Base-by-base conservation (phyloP, 2,329 filamentous ascomycete species). In the Clonostachys solani region DNA sequence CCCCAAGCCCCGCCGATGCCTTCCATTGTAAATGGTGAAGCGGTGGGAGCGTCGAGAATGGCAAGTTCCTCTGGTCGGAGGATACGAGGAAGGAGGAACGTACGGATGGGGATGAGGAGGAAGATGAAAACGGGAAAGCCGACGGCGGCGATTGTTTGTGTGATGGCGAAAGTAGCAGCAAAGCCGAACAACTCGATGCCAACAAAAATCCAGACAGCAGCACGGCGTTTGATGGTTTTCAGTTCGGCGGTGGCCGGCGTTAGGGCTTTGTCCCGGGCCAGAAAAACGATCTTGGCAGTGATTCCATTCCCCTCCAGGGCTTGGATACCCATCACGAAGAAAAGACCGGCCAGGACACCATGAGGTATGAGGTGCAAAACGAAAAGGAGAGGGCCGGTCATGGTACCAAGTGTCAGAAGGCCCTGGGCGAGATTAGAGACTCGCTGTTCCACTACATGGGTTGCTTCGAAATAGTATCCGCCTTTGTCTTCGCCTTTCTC, bases 311-410 rank as follows among this genome's bases (percentile, higher is more conserved):
- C 84, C 59, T 84, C 78, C 33, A 92, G 79, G 4, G 87, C 87
- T 67, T 92, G 86, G 50, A 89, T 75, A 40, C 87, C 88, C 88
- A 92, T 92, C 61, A 90, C 80, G 67, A 92, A 92, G 73, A 92
- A 92, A 23, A 92, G 75, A 0, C 88, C 88, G 0, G 87, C 88
- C 47, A 92, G 77, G 2, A 92, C 87, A 50, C 84, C 87, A 59
- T 91, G 87, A 0, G 88, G 89, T 54, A 92, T 88, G 10, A 90
- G 77, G 57, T 90, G 84, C 10, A 92, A 71, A 15, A 91, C 86
- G 17, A 84, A 69, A 2, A 92, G 78, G 3, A 92, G 71, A 0
- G 88, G 88, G 0, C 84, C 84, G 1, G 82, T 80, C 86, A 92
- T 92, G 49, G 88, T 90, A 41, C 86, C 86, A 5, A 92, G 77